Conservation (phyloP, 495 filamentous ascomycete species). For the Aspergillus egyptiacus region DNA sequence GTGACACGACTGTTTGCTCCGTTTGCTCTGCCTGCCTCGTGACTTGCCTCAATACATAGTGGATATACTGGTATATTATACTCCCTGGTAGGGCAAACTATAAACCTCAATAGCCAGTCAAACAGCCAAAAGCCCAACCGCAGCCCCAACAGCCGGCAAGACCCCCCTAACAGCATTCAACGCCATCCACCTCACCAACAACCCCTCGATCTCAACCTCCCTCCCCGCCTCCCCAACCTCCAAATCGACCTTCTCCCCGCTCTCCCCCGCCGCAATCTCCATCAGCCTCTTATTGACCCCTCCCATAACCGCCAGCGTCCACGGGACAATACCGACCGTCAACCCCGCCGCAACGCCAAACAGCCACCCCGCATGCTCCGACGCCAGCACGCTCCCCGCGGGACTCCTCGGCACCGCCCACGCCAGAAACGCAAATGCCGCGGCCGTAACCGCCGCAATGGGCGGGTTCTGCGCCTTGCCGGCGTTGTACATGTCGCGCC, state of each 20-base stretch:
- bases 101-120: neutral
- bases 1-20: too few species aligned
- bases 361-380: constrained; percentile 10
- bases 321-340: constrained; percentile 35
- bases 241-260: too few species aligned
- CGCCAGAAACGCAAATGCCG: constrained; percentile 37
- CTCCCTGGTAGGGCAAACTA: too few species aligned
- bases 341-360: constrained; percentile 29
- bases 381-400: constrained; percentile 19
- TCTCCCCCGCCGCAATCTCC: constrained; percentile 13
- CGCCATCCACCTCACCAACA: constrained; percentile 31
- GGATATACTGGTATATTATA: too few species aligned
- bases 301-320: constrained; percentile 25
- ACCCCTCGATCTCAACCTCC: constrained; percentile 21
- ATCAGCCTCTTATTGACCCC: constrained; percentile 25
- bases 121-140: constrained; percentile 20
- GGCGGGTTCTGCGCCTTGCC: constrained; percentile 34
- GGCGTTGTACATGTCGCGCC: constrained; percentile 25
- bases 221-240: constrained; percentile 15
- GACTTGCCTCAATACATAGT: too few species aligned
- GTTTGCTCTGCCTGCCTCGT: too few species aligned
- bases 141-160: constrained; percentile 32
- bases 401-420: constrained; percentile 24
- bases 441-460: constrained; percentile 23
- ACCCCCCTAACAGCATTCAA: constrained; percentile 32